Evolutionary conservation across 2,329 filamentous ascomycete species (phyloP).

Genomic region (Ceratocystiopsis minuta): DNA sequence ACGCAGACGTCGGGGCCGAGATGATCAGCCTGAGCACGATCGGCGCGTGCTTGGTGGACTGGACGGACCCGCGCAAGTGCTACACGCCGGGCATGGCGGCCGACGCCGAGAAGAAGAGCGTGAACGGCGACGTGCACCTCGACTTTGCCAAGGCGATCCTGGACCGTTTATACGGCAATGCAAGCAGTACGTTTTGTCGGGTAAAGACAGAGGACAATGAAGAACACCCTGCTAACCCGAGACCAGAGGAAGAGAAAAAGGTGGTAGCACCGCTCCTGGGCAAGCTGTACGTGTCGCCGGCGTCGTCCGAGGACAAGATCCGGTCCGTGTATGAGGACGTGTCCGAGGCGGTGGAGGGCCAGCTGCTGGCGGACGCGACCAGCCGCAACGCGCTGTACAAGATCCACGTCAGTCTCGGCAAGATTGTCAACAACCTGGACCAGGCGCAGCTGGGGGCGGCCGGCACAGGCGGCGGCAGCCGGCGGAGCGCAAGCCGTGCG

Average conservation of each 20-base stretch:
- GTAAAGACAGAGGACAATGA: too few relatives aligned
- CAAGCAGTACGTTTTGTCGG: conserved; percentile 46
- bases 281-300: conserved; percentile 63
- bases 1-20: conserved; percentile 54
- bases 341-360: conserved; percentile 43
- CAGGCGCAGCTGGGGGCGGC: conserved; percentile 14
- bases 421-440: conserved; percentile 45
- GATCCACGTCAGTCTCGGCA: conserved; percentile 47
- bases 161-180: conserved; percentile 49
- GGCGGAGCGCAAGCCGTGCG: conserved; percentile 25
- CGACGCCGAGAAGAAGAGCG: conserved; percentile 42
- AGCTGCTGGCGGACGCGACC: conserved; percentile 39
- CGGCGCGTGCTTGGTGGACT: conserved; percentile 72
- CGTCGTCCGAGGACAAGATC: conserved; percentile 40
- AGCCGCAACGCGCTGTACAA: conserved; percentile 49
- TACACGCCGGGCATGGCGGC: conserved; percentile 30
- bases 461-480: conserved; percentile 9
- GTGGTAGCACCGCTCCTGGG: conserved; percentile 57
- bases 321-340: conserved; percentile 39
- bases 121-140: conserved; percentile 65
- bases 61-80: conserved; percentile 82
- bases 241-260: conserved; percentile 69
- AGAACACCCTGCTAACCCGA: conserved; percentile 12
- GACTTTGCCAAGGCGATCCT: conserved; percentile 61
- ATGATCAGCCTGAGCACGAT: conserved; percentile 67